Base-by-base conservation (phyloP, 768 basidiomycete species). In the Imleria badia region DNA sequence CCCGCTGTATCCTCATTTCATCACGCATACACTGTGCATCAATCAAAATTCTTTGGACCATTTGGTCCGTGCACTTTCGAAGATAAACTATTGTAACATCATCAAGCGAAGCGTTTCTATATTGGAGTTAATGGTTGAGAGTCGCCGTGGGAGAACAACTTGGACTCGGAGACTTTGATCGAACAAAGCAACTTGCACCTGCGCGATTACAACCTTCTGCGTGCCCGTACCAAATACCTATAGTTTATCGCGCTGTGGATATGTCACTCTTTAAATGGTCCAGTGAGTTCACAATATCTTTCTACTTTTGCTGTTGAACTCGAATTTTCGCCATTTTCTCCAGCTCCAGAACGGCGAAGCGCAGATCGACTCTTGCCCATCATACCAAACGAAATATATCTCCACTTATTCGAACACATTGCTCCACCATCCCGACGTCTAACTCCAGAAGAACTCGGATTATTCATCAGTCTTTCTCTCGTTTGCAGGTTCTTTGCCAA, bases 371-470 rank as follows among this genome's bases (percentile, higher is more conserved):
- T 8, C 8, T 56, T 74, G 14, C 58, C 69, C 1, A 60, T 68
- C n/a, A 6, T 81, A 51, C 79, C 79, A 3, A 73, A 71, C 54
- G 79, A 81, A 54, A 66, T 81, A 19, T 80, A 79, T 48, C 54
- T 73, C 6, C 60, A 69, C 47, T 76, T 80, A n/a, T 71, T 78
- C 41, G 68, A 66, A 19, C 62, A 64, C 34, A 39, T 79, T 6
- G 58, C 56, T 33, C 66, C 68, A 20, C 45, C 61, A 0, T 50
- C 60, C 17, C 45, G 60, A 1, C 51, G 33, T 52, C 56, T 38
- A 11, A 44, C 45, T 7, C 44, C 47, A 4, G 61, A 73, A n/a
- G 10, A 56, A 30, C 19, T 50, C 13, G 2, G 3, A 5, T 53
- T 20, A 15, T 56, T 64, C 33, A 54, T 55, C 31, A 62, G 55